Base-by-base conservation (phyloP, 768 basidiomycete genomes). In the Austroboletus festivus region DNA sequence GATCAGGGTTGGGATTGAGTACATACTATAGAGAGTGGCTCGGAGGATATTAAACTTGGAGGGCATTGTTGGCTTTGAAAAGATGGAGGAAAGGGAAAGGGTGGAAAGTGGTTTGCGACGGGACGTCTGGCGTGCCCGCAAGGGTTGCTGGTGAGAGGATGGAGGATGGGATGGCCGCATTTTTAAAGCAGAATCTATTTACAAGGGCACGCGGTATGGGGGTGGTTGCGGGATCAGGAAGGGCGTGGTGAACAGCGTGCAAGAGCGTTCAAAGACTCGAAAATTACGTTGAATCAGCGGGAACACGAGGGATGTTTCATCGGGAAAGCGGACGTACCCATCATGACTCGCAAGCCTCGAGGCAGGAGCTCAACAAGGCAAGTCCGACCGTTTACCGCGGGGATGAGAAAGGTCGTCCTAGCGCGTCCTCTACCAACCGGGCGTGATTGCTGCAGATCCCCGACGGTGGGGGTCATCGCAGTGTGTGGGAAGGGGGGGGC, bases 1-100 rank as follows among this genome's bases (percentile, higher is more conserved):
- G 46, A 47, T 43, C 42, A 59, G 16, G 24, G 33, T 35, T 38
- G 15, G 22, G 28, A 40, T 4, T 18, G 23, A 30, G 12, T 24
- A 38, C 81, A 54, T 64, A 85, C 87, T 73, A 73, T 88, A 90
- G 53, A 88, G 73, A 60, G 76, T 74, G 45, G 74, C 72, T 60
- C 88, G 76, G 63, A 86, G 71, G 55, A 80, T 80, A 67, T 80
- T 85, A 75, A 90, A 89, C 56, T 79, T 70, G 37, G 83, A 78
- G 54, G 85, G 78, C 86, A 89, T 88, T 56, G 76, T 67, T 59
- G 59, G 42, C 40, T 49, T 62, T 51, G 58, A 58, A 62, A 72
- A 63, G 59, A 69, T 42, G 41, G 63, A 57, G 5, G 56, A 54
- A 24, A 64, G 44, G n/a, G n/a, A n/a, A n/a, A n/a, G n/a, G n/a